phyloP scores from a whole-genome alignment of 208 protist genomes.

The Crithidia fasciculata region DNA sequence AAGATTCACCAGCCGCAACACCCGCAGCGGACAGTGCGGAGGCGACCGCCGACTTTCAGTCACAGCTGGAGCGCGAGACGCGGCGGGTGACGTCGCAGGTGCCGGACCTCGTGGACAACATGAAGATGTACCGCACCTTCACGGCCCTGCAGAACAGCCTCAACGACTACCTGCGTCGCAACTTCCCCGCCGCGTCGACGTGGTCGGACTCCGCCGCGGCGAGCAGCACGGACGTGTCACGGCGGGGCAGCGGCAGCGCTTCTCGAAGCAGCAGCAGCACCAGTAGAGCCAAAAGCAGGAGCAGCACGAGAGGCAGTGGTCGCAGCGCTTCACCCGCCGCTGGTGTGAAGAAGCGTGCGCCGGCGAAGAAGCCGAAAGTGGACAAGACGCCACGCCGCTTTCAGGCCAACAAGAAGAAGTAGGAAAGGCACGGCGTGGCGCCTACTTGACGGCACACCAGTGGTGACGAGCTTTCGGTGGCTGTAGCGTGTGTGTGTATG shows the following conservation, averaged over 20 bases:
- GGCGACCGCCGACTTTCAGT: constrained; percentile 29
- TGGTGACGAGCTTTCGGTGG: too few relatives aligned
- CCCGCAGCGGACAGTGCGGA: neutral
- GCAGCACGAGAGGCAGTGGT: neutral
- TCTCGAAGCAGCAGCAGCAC: neutral
- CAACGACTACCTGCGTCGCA: constrained; percentile 74
- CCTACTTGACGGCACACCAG: too few relatives aligned
- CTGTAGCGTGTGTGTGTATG: too few relatives aligned
- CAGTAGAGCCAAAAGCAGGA: neutral
- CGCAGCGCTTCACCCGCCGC: neutral
- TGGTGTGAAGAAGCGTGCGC: neutral
- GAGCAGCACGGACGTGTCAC: neutral
- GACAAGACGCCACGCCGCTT: constrained; percentile 32
- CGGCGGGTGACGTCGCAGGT: constrained; percentile 52
- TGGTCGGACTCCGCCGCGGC: constrained; percentile 1
- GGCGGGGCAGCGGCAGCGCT: neutral
- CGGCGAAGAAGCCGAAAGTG: constrained; percentile 10
- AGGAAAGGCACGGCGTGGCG: neutral
- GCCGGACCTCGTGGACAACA: constrained; percentile 57
- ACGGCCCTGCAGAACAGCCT: constrained; percentile 86
- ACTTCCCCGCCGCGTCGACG: constrained; percentile 64
- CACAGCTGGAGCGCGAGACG: constrained; percentile 45
- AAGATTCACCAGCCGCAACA: neutral
- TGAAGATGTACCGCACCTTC: constrained; percentile 78
- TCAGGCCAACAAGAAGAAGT: constrained; percentile 19